These are phyloP conservation scores for Cyberlindnera maclurae DNA, from an alignment of 805 yeast genomes.

Conservation along the genomic window DNA sequence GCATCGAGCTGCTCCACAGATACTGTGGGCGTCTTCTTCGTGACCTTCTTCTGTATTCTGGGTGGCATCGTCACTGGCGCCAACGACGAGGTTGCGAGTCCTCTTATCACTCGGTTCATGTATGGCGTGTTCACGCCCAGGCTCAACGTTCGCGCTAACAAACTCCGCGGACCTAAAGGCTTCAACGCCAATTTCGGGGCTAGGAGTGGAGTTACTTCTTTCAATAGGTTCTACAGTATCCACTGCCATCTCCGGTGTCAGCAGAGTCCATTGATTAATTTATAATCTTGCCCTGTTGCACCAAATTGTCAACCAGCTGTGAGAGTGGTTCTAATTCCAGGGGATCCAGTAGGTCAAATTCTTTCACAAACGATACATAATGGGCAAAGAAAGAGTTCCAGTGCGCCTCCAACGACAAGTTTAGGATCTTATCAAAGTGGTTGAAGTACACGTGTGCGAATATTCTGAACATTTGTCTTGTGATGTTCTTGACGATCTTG, in stretches of 20 bases:
- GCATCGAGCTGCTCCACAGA: neutral
- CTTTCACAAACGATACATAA: constrained; percentile 78
- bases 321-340: constrained; percentile 73
- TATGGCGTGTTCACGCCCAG: too few relatives aligned
- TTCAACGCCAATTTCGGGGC: too few relatives aligned
- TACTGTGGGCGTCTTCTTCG: neutral
- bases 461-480: constrained; percentile 87
- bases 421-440: constrained; percentile 91
- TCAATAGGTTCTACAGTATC: too few relatives aligned
- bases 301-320: constrained; percentile 72
- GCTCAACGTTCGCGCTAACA: too few relatives aligned
- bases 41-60: neutral
- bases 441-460: constrained; percentile 93
- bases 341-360: constrained; percentile 73
- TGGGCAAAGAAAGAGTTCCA: constrained; percentile 98
- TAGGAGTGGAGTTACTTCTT: too few relatives aligned
- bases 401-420: constrained; percentile 88
- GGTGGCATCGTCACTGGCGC: neutral
- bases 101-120: too few relatives aligned
- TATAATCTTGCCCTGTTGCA: constrained; percentile 77
- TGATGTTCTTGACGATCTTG: constrained; percentile 78
- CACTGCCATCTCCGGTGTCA: too few relatives aligned
- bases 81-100: neutral
- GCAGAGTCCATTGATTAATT: too few relatives aligned
- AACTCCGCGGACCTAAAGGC: too few relatives aligned